Base-by-base conservation (phyloP, 495 filamentous ascomycete genomes). In the Rhizodiscina lignyota region DNA sequence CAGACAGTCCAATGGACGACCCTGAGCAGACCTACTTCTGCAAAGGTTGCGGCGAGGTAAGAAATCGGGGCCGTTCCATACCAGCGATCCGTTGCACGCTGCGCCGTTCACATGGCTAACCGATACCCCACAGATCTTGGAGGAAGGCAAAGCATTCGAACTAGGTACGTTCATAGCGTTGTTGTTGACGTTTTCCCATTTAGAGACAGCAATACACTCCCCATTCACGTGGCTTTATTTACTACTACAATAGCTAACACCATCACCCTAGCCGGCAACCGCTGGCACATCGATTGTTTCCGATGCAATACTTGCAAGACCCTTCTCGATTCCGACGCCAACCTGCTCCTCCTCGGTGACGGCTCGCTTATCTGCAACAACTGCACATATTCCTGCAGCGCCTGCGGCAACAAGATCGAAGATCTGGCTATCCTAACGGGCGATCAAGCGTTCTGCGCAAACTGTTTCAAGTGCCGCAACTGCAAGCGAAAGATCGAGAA, bases 261-360 rank as follows among this genome's bases (percentile, higher is more conserved):
- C 16, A 5, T 34, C 32, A n/a, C n/a, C n/a, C n/a, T 50, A 94
- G 89, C 89, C 54, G 87, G 89, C 38, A 94, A 94, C 53, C 75
- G 89, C 69, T 97, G 89, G 89, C 89, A 97, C 67, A 85, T 99
- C 50, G 83, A 96, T 58, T 99, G 91, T 65, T 99, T 99, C 58
- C 79, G 87, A 49, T 99, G 91, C 66, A 93, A 93, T 54, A 91
- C 82, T 35, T 97, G 89, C 67, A 74, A 72, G 39, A 92, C 86
- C 22, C 71, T 96, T 19, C 79, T 99, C 56, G 91, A 99, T 60
- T 94, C 89, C 24, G 91, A 99, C 54, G 91, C 91, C 43, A 94
- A 99, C 54, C 79, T 99, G 23, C 70, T 99, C 27, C 74, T 99
- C 13, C 81, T 99, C 36, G 91, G 89, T 47, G 91, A 99, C 56